phyloP scores from a whole-genome alignment of 2,329 filamentous ascomycete species.

The Thelonectria rubi region DNA sequence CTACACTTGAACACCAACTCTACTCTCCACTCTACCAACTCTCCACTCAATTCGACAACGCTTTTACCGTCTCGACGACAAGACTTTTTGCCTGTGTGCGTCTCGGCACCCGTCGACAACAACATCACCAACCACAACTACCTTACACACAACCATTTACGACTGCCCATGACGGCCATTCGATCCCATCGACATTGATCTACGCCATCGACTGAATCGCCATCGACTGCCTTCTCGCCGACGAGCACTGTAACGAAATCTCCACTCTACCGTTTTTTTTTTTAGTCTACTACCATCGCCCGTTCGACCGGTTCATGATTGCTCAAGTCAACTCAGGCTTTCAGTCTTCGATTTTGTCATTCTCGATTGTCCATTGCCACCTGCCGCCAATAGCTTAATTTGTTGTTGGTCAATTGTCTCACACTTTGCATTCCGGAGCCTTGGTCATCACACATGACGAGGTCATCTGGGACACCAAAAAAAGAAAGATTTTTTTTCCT shows the following conservation, averaged over 20 bases:
- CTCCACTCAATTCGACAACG: slow-evolving; percentile 16
- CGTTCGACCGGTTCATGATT: slow-evolving; percentile 32
- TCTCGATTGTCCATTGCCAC: slow-evolving; percentile 13
- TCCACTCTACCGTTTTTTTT: slow-evolving; percentile 36
- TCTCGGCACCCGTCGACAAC: not conserved
- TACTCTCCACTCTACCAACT: slow-evolving; percentile 29
- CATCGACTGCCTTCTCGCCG: slow-evolving; percentile 23
- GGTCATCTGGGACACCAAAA: not conserved
- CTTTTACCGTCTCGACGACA: slow-evolving; percentile 23
- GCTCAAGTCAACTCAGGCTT: slow-evolving; percentile 15
- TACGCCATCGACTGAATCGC: slow-evolving; percentile 14
- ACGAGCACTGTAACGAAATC: slow-evolving; percentile 25
- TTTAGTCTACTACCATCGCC: slow-evolving; percentile 18
- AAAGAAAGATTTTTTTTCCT: not conserved
- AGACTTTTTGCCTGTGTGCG: not conserved
- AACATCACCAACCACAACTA: slow-evolving; percentile 14
- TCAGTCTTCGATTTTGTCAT: slow-evolving; percentile 13
- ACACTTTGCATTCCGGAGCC: slow-evolving; percentile 14
- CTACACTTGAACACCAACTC: slow-evolving; percentile 10
- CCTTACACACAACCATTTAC: slow-evolving; percentile 7
- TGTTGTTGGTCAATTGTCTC: slow-evolving; percentile 10
- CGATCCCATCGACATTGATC: slow-evolving; percentile 1
- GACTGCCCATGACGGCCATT: not conserved
- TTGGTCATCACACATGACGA: not conserved
- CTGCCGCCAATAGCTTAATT: slow-evolving; percentile 18